These are phyloP conservation scores for Microsporum audouinii DNA, from an alignment of 2,329 filamentous ascomycete species.

Conservation along the genomic window DNA sequence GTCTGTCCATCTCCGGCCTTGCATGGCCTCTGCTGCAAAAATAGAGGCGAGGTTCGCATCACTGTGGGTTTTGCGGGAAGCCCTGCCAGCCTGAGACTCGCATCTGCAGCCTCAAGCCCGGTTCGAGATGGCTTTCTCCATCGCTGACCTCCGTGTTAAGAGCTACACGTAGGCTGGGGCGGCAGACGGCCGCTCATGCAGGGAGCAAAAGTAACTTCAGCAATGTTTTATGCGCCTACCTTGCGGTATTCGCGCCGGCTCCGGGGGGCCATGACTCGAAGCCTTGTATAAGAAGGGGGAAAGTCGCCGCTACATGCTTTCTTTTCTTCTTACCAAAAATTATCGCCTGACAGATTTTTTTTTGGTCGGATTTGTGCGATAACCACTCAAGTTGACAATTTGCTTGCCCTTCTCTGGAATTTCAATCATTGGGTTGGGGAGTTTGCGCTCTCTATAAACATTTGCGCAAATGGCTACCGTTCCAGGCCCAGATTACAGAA, in stretches of 20 bases:
- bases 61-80: background rate
- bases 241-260: background rate
- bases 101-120: background rate
- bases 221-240: background rate
- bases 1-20: background rate
- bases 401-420: background rate
- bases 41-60: background rate
- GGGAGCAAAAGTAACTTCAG: background rate
- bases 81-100: background rate
- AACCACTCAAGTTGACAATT: background rate
- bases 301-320: background rate
- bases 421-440: slow-evolving; percentile 5
- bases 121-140: background rate
- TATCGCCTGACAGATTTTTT: background rate
- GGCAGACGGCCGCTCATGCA: background rate
- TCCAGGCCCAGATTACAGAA: slow-evolving; percentile 24
- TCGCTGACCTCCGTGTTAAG: background rate
- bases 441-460: background rate
- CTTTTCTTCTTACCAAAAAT: background rate
- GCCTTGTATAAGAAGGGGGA: background rate
- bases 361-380: background rate
- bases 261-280: background rate
- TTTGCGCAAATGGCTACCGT: slow-evolving; percentile 5
- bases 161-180: background rate
- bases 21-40: background rate